These are phyloP conservation scores for Pyricularia grisea DNA, from an alignment of 2,329 filamentous ascomycete genomes.

Conservation along the genomic window DNA sequence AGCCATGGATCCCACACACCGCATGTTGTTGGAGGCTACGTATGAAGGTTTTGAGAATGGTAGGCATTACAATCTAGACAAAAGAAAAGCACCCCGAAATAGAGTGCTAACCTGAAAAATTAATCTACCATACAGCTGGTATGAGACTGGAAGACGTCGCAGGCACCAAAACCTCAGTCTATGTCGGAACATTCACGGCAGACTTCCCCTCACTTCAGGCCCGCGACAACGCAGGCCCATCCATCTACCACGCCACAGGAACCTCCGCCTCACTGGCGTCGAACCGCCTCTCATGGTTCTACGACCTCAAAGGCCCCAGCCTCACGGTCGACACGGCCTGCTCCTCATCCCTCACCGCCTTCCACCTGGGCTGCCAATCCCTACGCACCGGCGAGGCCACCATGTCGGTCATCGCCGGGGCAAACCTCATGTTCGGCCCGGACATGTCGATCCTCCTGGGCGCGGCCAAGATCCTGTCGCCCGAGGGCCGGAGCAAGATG, in stretches of 20 bases:
- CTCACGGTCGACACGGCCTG: constrained; percentile 11
- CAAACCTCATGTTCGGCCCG: constrained; percentile 19
- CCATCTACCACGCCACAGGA: constrained; percentile 15
- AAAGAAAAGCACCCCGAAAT: too few relatives aligned
- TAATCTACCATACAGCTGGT: constrained; percentile 17
- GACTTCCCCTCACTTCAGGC: constrained; percentile 6
- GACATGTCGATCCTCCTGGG: not conserved
- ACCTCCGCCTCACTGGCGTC: constrained; percentile 9
- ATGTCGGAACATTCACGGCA: constrained; percentile 15
- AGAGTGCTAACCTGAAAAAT: constrained; percentile 11
- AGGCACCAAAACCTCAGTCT: constrained; percentile 21
- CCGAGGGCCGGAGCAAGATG: constrained; percentile 8
- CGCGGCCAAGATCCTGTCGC: constrained; percentile 11
- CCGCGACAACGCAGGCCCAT: constrained; percentile 11
- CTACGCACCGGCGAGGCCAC: constrained; percentile 15
- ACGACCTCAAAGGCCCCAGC: constrained; percentile 10
- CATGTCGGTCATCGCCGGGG: constrained; percentile 17
- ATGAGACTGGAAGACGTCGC: constrained; percentile 18
- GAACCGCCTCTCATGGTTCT: constrained; percentile 14
- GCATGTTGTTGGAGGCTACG: constrained; percentile 18
- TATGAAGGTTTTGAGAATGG: constrained; percentile 42
- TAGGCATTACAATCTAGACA: too few relatives aligned
- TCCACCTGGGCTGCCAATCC: constrained; percentile 19
- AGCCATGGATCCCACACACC: constrained; percentile 22
- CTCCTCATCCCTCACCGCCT: constrained; percentile 8